Evolutionary conservation across 2,329 filamentous ascomycete species (phyloP).

Genomic region (Aspergillus texensis): DNA sequence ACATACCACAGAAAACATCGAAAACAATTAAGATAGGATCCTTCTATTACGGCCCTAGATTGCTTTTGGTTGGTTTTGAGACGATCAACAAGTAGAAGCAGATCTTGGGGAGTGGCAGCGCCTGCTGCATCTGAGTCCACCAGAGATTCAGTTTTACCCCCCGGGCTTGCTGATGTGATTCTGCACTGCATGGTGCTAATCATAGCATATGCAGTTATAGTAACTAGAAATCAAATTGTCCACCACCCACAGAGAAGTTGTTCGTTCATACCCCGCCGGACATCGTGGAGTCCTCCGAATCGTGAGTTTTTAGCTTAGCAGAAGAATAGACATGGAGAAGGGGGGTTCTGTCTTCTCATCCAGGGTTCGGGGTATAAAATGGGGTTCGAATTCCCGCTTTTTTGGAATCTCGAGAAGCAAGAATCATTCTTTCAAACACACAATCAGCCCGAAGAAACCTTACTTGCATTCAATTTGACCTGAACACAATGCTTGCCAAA

Average conservation of each 20-base stretch:
- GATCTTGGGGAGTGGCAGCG: background rate
- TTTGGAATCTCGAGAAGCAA: background rate
- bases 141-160: background rate
- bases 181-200: background rate
- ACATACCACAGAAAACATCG: background rate
- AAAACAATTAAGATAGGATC: background rate
- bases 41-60: background rate
- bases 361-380: background rate
- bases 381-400: background rate
- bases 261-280: background rate
- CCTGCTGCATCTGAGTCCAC: background rate
- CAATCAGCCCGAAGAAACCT: background rate
- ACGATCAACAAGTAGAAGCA: background rate
- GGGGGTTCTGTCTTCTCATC: background rate
- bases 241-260: background rate
- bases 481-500: background rate
- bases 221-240: background rate
- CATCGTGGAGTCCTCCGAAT: background rate
- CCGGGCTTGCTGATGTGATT: background rate
- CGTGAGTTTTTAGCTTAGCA: background rate
- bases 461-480: background rate
- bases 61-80: background rate
- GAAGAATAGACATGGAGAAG: background rate
- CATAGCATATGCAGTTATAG: background rate
- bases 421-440: background rate